A percentile compares a stretch with the other conserved stretches of the same genome.
These are phyloP conservation scores for Capronia americana DNA, from an alignment of 2,329 filamentous ascomycete genomes.

Conservation along the genomic window DNA sequence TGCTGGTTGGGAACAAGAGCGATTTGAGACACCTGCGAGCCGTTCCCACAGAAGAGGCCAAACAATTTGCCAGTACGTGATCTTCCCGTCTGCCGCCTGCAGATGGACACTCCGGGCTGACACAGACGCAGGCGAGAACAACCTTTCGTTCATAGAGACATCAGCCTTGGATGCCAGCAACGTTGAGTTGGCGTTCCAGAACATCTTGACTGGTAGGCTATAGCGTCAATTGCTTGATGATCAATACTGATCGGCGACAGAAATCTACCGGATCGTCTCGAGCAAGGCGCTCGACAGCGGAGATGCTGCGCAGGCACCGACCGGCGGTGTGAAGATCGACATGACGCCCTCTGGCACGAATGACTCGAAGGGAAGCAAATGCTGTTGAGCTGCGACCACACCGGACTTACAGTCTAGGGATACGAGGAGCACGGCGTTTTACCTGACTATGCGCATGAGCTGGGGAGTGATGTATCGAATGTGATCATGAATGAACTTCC, in stretches of 20 bases:
- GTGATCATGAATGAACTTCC: constrained; percentile 31
- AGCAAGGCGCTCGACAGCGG: constrained; percentile 95
- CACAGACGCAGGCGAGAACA: constrained; percentile 78
- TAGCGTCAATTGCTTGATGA: constrained; percentile 46
- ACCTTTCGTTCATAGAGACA: constrained; percentile 98
- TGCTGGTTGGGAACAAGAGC: constrained; percentile 99
- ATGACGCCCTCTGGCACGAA: constrained; percentile 85
- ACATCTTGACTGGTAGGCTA: constrained; percentile 86
- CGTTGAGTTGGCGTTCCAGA: constrained; percentile 98
- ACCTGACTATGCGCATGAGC: constrained; percentile 20
- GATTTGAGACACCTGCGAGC: constrained; percentile 98
- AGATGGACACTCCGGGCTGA: constrained; percentile 35
- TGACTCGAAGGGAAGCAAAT: constrained; percentile 78
- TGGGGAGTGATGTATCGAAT: constrained; percentile 30
- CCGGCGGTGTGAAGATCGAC: constrained; percentile 78
- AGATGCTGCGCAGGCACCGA: constrained; percentile 79
- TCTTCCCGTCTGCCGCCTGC: background rate
- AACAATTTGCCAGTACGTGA: constrained; percentile 87
- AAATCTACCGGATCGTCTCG: constrained; percentile 99
- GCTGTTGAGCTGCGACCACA: constrained; percentile 62
- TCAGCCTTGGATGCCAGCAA: constrained; percentile 98
- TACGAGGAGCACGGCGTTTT: constrained; percentile 34
- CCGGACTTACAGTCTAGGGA: background rate
- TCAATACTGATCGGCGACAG: constrained; percentile 46
- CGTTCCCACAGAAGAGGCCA: constrained; percentile 96